Evolutionary conservation across 192 early-diverging fungal genomes (phyloP), one percentile per base, ranked within the genome.

Genomic region (Backusella morwellensis): DNA sequence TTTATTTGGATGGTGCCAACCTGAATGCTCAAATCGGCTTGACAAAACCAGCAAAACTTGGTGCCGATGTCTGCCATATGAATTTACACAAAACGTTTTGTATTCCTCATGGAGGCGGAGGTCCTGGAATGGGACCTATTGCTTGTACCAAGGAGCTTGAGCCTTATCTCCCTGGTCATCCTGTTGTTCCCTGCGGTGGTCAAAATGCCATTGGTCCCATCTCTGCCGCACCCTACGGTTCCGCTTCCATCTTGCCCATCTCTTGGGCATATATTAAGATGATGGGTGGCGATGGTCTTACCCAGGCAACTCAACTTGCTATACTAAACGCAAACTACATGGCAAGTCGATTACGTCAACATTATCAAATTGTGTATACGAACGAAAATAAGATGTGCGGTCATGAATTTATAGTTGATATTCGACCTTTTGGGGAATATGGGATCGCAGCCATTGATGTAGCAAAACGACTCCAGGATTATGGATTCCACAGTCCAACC

Each of bases 61-160:
- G 98, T 52, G 97, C 97, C 68, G 98, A 99, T 87, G 97, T 99
- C 29, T 99, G 98, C 86, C 98, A 99, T 81, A 88, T 99, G 86
- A 99, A 99, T 91, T 88, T 97, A 84, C 98, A 99, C 92, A 99
- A 99, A 92, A 98, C 98, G 26, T 95, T 98, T 87, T 96, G 93
- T 70, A 98, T 99, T 81, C 98, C 98, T 6, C 98, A 99, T 80
- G 97, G 98, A 81, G 97, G 98, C 54, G 98, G 98, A 83, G 98
- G 98, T 41, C 98, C 98, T 12, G 98, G 98, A 72, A 94, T 99
- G 88, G 97, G 97, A 21, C 97, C 97, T 8, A 97, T 99, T 77
- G 95, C 94, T 68, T 88, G 90, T 80, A 96, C 95, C 85, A 74
- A 92, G 21, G 96, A 98, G 81, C 82, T 99, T 75, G 89, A 88